Conservation (phyloP, 2,329 filamentous ascomycete genomes). For the Phaeosphaeria sp. region DNA sequence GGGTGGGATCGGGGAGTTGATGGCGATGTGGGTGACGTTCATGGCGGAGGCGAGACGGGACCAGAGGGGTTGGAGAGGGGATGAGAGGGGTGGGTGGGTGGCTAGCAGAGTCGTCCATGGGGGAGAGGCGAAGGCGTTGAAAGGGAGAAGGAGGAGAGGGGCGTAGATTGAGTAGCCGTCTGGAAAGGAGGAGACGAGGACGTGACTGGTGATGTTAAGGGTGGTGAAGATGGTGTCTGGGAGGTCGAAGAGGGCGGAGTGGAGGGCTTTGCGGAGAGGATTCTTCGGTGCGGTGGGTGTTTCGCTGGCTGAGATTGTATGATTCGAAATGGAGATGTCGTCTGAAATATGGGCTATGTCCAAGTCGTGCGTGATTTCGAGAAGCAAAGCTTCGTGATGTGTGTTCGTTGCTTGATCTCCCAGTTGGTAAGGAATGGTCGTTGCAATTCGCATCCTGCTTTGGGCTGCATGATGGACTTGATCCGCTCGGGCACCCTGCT, state of each 20-base stretch:
- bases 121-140: slow-evolving; percentile 51
- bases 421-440: slow-evolving; percentile 12
- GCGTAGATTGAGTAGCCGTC: slow-evolving; percentile 63
- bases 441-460: slow-evolving; percentile 27
- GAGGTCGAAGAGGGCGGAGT: slow-evolving; percentile 18
- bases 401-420: neutral
- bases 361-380: neutral
- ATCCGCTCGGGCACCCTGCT: neutral
- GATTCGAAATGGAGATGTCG: slow-evolving; percentile 21
- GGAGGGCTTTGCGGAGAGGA: slow-evolving; percentile 30
- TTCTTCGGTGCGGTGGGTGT: slow-evolving; percentile 12
- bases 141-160: slow-evolving; percentile 64
- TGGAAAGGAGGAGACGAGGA: slow-evolving; percentile 36
- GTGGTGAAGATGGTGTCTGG: slow-evolving; percentile 16
- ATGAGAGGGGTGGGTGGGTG: slow-evolving; percentile 27
- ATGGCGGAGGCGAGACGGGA: slow-evolving; percentile 47
- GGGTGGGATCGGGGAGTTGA: slow-evolving; percentile 64
- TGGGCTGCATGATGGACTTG: neutral
- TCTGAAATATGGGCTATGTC: slow-evolving; percentile 12
- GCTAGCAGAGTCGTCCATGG: slow-evolving; percentile 45
- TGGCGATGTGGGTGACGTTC: slow-evolving; percentile 62
- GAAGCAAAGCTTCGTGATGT: neutral
- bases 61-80: slow-evolving; percentile 32
- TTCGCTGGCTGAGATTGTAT: neutral
- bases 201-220: slow-evolving; percentile 18